A percentile compares a stretch with the other conserved stretches of the same genome.
phyloP scores from a whole-genome alignment of 2,329 filamentous ascomycete genomes.

The Graphilbum fragrans region DNA sequence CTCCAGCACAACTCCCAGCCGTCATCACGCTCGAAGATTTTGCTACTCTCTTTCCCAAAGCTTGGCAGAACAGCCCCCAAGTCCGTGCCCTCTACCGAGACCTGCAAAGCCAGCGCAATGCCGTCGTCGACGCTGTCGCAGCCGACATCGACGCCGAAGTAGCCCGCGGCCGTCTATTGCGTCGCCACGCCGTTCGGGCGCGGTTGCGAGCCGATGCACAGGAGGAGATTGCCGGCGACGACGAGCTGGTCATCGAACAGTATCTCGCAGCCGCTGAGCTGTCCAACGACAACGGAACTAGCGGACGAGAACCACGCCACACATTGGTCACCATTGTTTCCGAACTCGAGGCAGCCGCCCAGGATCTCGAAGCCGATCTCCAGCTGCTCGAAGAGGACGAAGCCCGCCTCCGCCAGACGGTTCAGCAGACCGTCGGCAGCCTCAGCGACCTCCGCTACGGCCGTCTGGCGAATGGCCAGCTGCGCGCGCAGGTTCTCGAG shows the following conservation, averaged over 20 bases:
- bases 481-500: conserved; percentile 55
- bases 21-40: conserved; percentile 66
- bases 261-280: conserved; percentile 19
- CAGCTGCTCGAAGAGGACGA: conserved; percentile 53
- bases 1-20: conserved; percentile 61
- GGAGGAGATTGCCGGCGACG: conserved; percentile 49
- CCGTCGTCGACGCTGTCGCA: conserved; percentile 55
- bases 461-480: conserved; percentile 50
- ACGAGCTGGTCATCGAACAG: conserved; percentile 52
- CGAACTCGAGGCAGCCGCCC: conserved; percentile 55
- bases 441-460: conserved; percentile 79
- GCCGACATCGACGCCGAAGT: conserved; percentile 54
- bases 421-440: conserved; percentile 55
- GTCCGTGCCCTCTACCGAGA: conserved; percentile 66
- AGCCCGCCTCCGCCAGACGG: conserved; percentile 41
- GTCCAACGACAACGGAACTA: not conserved
- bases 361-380: conserved; percentile 57
- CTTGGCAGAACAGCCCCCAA: conserved; percentile 52
- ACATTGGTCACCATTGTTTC: conserved; percentile 52
- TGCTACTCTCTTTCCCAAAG: conserved; percentile 60
- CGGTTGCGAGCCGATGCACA: conserved; percentile 34
- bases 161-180: conserved; percentile 42
- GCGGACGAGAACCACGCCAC: conserved; percentile 31
- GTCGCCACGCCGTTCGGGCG: conserved; percentile 42
- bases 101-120: conserved; percentile 61